phyloP scores from a whole-genome alignment of 108 stramenopile species.

The Cyclotella cryptica region DNA sequence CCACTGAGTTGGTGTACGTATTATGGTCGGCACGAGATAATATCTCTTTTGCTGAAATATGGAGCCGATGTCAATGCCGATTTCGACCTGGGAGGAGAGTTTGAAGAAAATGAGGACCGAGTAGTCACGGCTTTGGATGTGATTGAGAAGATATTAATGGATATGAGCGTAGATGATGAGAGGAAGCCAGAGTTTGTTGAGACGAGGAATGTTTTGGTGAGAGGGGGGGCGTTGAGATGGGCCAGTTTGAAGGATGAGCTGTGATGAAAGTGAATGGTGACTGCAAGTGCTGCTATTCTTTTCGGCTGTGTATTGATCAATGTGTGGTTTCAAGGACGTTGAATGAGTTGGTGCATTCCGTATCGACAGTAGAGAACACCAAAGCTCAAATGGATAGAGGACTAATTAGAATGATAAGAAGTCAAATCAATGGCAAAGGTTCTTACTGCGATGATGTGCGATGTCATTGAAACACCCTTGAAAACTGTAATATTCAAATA shows the following conservation, averaged over 20 bases:
- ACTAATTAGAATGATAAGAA: too few relatives aligned
- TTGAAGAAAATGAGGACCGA: slow-evolving; percentile 8
- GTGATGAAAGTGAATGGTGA: slow-evolving; percentile 5
- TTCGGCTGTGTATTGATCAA: too few relatives aligned
- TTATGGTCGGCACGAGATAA: slow-evolving; percentile 75
- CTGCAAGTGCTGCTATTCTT: too few relatives aligned
- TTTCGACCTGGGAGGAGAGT: slow-evolving; percentile 62
- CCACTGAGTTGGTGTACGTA: slow-evolving; percentile 85
- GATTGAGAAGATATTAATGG: slow-evolving; percentile 57
- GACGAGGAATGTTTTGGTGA: slow-evolving; percentile 58
- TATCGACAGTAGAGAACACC: too few relatives aligned
- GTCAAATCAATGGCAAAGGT: too few relatives aligned
- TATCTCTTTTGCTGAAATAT: slow-evolving; percentile 62
- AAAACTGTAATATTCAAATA: too few relatives aligned
- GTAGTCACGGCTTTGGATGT: slow-evolving; percentile 76
- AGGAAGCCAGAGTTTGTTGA: slow-evolving; percentile 56
- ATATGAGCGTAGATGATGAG: slow-evolving; percentile 42
- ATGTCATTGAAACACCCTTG: too few relatives aligned
- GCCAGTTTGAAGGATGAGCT: slow-evolving; percentile 32
- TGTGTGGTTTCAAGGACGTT: too few relatives aligned
- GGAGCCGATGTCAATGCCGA: slow-evolving; percentile 85
- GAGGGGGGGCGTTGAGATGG: slow-evolving; percentile 58
- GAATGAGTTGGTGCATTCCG: too few relatives aligned
- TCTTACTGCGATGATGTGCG: too few relatives aligned
- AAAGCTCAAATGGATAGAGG: too few relatives aligned